Evolutionary conservation across 1,284 basidiomycete genomes (phyloP), one percentile per base, ranked within the genome.

Genomic region (Cerrena zonata): DNA sequence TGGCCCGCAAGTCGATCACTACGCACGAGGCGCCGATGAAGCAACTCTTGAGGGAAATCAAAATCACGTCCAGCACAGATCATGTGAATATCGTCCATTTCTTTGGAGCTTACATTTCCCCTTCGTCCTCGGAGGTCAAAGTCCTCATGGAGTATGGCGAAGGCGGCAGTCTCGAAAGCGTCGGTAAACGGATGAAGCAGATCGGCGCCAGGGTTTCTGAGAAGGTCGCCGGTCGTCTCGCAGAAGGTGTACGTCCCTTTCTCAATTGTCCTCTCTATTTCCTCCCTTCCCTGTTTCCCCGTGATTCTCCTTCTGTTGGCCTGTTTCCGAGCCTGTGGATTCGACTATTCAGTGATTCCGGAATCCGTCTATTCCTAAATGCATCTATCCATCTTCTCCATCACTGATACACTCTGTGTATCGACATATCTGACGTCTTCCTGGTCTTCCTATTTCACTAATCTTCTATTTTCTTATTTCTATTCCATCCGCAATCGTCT

Each of bases 1-100:
- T 97, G 81, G 96, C 94, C 7, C 86, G 93, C 61, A 99, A 99
- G 81, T 91, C 94, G 21, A 97, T 99, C 63, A 89, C 92, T 7
- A 94, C 93, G 11, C 90, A 89, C 38, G 90, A 95, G 57, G 94
- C 94, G 46, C 95, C 95, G 2, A 80, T 90, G 64, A 91, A 87
- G 61, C 95, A 99, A 71, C 82, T 98, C 52, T 75, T 96, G 41
- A 86, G 95, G 38, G 96, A 99, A 70, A 79, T 99, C 50, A 82
- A 84, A 47, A 94, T 98, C 69, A 90, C 93, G 56, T 86, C 91
- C 36, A 80, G 83, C 39, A 93, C 89, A 52, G 76, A 83, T 44
- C 92, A 96, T 59, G 74, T 83, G 56, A 94, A 93, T 66, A 96
- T 99, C 68, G 87, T 95, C 49, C 77, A 82, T 50, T 98, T 95